Base-by-base conservation (phyloP, 768 basidiomycete species). In the Dioszegia crocea region DNA sequence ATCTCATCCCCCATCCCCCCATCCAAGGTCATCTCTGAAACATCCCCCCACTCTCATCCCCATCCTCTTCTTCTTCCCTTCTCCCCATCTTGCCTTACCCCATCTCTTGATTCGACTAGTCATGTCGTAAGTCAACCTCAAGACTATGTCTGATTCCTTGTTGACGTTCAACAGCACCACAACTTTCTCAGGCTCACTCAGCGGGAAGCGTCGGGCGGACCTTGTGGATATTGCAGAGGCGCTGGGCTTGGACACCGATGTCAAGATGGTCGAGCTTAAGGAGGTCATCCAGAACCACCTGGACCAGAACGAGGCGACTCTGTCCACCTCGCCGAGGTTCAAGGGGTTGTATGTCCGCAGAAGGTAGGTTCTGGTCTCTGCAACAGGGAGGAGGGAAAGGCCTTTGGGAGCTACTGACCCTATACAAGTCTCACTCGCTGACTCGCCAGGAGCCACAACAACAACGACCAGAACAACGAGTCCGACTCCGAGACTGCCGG, bases 181-280 rank as follows among this genome's bases (percentile, higher is more conserved):
- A 19, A 51, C 44, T 6, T 65, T 57, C 61, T 31, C 68, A 11
- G 71, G 71, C 8, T 57, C 68, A 1, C 54, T 73, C 21, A 19
- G 39, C n/a, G 45, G 27, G 26, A 69, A 69, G 54, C 68, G 67
- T n/a, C 65, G 67, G 44, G 44, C 60, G 23, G 71, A 73, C 24
- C 59, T 73, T 16, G 59, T 61, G 14, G 71, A 73, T 49, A 73
- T 73, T 50, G 68, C 71, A 26, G 44, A 65, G 41, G 62, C 66
- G 2, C 55, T 73, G 16, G 64, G 63, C 14, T 23, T 73, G 12
- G 62, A 65, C 14, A 41, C 60, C 16, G 62, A 65, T 12, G 62
- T 48, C 1, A 63, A 53, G 33, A 50, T 69, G 4, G 48, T 58
- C 23, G 43, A 47, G 47, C 45, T 57, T 9, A 69, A 73, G 16